Evolutionary conservation across 768 basidiomycete species (phyloP).

Genomic region (Leccinum fibrillosum): DNA sequence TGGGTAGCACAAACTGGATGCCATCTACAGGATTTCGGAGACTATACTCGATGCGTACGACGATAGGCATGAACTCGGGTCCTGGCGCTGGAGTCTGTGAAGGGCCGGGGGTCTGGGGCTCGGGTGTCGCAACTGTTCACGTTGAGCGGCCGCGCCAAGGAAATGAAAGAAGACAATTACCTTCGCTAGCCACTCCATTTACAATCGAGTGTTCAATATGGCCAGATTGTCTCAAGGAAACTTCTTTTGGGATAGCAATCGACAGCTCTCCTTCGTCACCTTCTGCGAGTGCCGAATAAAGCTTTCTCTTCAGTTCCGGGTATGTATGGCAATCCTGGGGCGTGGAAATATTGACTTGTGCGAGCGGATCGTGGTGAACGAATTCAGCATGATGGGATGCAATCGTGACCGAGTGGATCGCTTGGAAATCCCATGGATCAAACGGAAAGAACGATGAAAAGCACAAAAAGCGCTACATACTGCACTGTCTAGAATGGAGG

Average conservation of each 20-base stretch:
- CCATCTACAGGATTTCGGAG: constrained; percentile 82
- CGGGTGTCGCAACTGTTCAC: constrained; percentile 67
- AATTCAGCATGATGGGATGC: constrained; percentile 73
- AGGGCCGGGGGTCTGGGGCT: constrained; percentile 67
- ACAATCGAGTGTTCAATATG: constrained; percentile 35
- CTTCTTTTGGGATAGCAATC: constrained; percentile 78
- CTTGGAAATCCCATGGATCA: constrained; percentile 38
- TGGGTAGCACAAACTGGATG: constrained; percentile 78
- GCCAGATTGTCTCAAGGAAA: constrained; percentile 59
- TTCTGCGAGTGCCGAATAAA: constrained; percentile 89
- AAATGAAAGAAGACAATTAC: constrained; percentile 32
- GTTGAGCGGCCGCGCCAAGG: constrained; percentile 6
- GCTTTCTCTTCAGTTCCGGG: constrained; percentile 88
- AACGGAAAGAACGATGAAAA: constrained; percentile 15
- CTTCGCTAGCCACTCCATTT: constrained; percentile 52
- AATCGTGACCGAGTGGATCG: constrained; percentile 71
- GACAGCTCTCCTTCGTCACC: constrained; percentile 93
- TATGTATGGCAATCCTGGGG: constrained; percentile 81
- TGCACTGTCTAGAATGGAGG: constrained; percentile 85
- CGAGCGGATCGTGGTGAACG: constrained; percentile 71
- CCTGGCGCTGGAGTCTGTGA: constrained; percentile 35
- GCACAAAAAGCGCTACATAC: constrained; percentile 44
- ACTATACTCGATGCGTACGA: constrained; percentile 76
- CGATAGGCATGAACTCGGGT: constrained; percentile 73
- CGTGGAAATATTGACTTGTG: constrained; percentile 61